Evolutionary conservation across 176 grass and related monocot genomes (phyloP).

Genomic region (Poa pratensis): DNA sequence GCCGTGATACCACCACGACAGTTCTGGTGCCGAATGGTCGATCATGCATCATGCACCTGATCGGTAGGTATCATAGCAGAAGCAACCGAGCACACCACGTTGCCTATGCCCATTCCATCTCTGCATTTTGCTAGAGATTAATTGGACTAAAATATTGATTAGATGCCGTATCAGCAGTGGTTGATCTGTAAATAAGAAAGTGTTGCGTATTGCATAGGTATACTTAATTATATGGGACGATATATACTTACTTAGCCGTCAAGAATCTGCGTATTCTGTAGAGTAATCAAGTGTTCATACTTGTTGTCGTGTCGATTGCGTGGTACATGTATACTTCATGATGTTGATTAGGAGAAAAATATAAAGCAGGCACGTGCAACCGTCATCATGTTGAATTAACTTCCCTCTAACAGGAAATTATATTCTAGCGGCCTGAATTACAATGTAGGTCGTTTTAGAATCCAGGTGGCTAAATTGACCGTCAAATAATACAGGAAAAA

Average conservation of each 20-base stretch:
- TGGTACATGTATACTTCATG: not conserved
- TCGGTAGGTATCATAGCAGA: too few species aligned
- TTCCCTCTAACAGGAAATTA: too few species aligned
- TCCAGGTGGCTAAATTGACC: not conserved
- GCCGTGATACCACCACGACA: too few species aligned
- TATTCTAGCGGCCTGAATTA: not conserved
- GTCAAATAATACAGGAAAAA: not conserved
- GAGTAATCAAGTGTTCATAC: conserved; percentile 1
- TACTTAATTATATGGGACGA: not conserved
- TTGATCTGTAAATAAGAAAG: conserved; percentile 15
- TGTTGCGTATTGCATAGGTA: not conserved
- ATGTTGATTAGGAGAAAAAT: not conserved
- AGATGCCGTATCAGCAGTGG: not conserved
- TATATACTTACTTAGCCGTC: conserved; percentile 23
- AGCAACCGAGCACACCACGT: too few species aligned
- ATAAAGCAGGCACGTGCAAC: not conserved
- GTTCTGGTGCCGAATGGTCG: too few species aligned
- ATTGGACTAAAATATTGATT: not conserved
- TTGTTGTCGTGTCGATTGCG: conserved; percentile 1
- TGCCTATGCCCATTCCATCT: not conserved
- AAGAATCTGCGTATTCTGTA: not conserved
- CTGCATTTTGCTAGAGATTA: not conserved
- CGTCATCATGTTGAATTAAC: not conserved
- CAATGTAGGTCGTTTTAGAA: not conserved
- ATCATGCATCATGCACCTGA: too few species aligned